phyloP scores from a whole-genome alignment of 73 alveolate genomes.

The Effrenium voratum region DNA sequence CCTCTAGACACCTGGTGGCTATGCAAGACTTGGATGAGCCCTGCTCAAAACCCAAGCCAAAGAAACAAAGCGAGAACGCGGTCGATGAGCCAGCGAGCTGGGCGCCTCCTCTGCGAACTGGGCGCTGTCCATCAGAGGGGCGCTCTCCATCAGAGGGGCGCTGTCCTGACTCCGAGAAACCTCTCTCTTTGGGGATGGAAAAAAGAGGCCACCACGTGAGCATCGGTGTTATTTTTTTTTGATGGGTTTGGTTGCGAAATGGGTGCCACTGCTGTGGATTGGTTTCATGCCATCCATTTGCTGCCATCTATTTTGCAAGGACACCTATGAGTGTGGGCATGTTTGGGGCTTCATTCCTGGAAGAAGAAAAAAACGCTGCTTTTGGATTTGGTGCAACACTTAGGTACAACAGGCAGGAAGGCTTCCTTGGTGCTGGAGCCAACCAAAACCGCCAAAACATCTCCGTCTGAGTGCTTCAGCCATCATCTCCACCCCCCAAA shows the following conservation, averaged over 20 bases:
- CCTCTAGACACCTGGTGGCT: no score
- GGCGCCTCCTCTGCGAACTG: slow-evolving; percentile 1
- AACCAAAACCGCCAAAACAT: neutral
- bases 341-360: no score
- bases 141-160: slow-evolving; percentile 37
- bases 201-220: neutral
- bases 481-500: neutral
- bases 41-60: no score
- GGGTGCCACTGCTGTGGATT: neutral
- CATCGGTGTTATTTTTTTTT: neutral
- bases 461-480: neutral
- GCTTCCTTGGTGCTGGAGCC: no score
- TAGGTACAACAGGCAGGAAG: no score
- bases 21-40: no score
- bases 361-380: no score
- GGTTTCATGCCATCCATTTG: no score
- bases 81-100: neutral
- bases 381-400: no score
- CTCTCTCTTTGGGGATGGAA: neutral
- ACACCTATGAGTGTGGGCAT: no score
- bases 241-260: neutral
- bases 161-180: slow-evolving; percentile 17
- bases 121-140: neutral
- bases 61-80: neutral
- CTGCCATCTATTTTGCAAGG: no score